Base-by-base conservation (phyloP, 2,329 filamentous ascomycete genomes). In the Aphanocladium album region DNA sequence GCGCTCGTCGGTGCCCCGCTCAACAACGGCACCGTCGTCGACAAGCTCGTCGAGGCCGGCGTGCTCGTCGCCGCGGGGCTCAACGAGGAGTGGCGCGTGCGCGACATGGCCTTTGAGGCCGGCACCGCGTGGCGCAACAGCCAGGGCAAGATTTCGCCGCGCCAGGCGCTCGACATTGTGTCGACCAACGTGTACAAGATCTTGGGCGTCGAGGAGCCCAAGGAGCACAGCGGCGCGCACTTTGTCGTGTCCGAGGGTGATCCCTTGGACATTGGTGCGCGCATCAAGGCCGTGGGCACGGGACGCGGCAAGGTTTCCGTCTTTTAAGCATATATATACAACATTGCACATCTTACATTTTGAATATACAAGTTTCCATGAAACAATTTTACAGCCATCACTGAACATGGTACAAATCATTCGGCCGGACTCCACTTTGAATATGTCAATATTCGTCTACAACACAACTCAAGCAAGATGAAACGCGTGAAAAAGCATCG, bases 171-270 rank as follows among this genome's bases (percentile, higher is more conserved):
- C 55, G 81, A 78, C 35, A 71, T 89, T 41, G 79, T 87, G 1
- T 81, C 82, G 25, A 70, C 67, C 14, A 87, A 86, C 64, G 72
- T 88, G 3, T 83, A 83, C 67, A 77, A 79, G 63, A 78, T 89
- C 12, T 71, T 89, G 14, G 85, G 84, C 0, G 64, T 83, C 1
- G 66, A 77, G 45, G 67, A 70, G 59, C 62, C 69, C 7, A 62
- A 70, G 41, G 63, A 62, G 35, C 64, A 67, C 57, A 63, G 64
- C 2, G 66, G 62, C 49, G 65, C 75, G 0, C 80, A 88, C 64
- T 89, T 88, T 72, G 77, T 87, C 3, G 76, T 89, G 6, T 85
- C 79, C 57, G 86, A 89, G 68, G 85, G 85, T 0, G 85, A 77
- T 65, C 87, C 87, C 21, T 67, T 89, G 63, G 79, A 85, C 65